Conservation (phyloP, 140 eudicot species). For the Oenanthe javanica region DNA sequence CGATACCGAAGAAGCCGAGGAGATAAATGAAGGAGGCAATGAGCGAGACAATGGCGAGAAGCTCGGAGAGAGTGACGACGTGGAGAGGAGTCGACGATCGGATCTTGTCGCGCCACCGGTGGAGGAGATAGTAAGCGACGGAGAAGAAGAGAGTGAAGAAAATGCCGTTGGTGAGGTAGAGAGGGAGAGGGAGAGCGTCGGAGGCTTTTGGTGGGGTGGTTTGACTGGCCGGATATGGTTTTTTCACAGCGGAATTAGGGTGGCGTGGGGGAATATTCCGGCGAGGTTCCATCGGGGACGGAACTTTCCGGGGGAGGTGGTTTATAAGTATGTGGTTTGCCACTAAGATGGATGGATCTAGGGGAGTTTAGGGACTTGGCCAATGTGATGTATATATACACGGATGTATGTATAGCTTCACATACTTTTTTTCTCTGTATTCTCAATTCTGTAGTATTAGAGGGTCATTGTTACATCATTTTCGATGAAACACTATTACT, state of each 20-base stretch:
- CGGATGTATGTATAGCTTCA: background rate
- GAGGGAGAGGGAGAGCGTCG: conserved; percentile 77
- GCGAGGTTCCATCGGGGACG: conserved; percentile 8
- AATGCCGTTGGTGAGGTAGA: conserved; percentile 69
- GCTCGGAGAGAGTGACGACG: conserved; percentile 59
- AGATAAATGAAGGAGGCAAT: conserved; percentile 74
- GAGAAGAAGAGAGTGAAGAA: conserved; percentile 77
- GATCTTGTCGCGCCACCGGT: conserved; percentile 84
- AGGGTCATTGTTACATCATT: too few species aligned
- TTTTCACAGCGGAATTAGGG: conserved; percentile 13
- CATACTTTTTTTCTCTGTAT: too few species aligned
- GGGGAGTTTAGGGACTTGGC: background rate
- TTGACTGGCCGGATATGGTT: background rate
- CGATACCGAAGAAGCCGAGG: conserved; percentile 75
- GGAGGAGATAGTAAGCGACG: conserved; percentile 69
- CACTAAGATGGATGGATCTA: background rate
- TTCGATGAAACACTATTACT: too few species aligned
- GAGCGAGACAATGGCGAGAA: conserved; percentile 47
- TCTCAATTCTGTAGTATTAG: background rate
- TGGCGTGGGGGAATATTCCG: conserved; percentile 14
- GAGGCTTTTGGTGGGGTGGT: conserved; percentile 45
- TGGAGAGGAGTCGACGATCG: conserved; percentile 66
- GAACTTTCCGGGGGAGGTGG: too few species aligned
- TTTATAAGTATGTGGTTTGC: background rate
- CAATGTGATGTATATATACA: background rate